Conservation (phyloP, 176 grass and related monocot species). For the Carex pumila region DNA sequence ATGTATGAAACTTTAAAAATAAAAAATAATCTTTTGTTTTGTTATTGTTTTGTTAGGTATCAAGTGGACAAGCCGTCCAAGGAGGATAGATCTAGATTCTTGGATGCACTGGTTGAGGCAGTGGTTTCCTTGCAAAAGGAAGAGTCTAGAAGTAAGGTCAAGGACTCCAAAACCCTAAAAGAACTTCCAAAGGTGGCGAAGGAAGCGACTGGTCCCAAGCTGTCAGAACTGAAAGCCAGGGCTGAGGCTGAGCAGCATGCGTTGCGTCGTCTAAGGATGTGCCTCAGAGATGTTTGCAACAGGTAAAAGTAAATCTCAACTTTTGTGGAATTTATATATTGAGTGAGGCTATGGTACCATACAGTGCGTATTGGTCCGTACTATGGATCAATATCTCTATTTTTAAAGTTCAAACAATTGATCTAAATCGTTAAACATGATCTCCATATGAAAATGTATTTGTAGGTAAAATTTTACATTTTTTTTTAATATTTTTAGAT, state of each 20-base stretch:
- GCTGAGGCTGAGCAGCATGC: constrained; percentile 94
- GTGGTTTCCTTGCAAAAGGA: constrained; percentile 66
- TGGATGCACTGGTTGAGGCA: constrained; percentile 52
- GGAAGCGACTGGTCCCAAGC: constrained; percentile 67
- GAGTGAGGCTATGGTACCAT: too few species aligned
- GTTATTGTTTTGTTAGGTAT: constrained; percentile 62
- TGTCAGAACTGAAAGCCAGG: constrained; percentile 74
- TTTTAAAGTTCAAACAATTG: too few species aligned
- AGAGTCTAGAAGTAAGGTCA: constrained; percentile 65
- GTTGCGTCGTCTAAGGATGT: constrained; percentile 92
- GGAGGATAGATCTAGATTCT: constrained; percentile 71
- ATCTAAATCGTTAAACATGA: too few species aligned
- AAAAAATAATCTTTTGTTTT: background rate
- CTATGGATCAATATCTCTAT: too few species aligned
- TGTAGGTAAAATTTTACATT: too few species aligned
- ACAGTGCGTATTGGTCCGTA: too few species aligned
- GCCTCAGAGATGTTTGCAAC: constrained; percentile 96
- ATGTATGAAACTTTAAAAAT: too few species aligned
- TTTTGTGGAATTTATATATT: background rate
- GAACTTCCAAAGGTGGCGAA: constrained; percentile 90
- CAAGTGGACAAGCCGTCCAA: constrained; percentile 68
- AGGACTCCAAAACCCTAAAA: constrained; percentile 43
- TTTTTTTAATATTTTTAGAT: too few species aligned
- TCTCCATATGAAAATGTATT: too few species aligned
- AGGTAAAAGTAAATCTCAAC: constrained; percentile 41